Evolutionary conservation across 768 basidiomycete genomes (phyloP).

Genomic region (Tricholoma saponaceum): DNA sequence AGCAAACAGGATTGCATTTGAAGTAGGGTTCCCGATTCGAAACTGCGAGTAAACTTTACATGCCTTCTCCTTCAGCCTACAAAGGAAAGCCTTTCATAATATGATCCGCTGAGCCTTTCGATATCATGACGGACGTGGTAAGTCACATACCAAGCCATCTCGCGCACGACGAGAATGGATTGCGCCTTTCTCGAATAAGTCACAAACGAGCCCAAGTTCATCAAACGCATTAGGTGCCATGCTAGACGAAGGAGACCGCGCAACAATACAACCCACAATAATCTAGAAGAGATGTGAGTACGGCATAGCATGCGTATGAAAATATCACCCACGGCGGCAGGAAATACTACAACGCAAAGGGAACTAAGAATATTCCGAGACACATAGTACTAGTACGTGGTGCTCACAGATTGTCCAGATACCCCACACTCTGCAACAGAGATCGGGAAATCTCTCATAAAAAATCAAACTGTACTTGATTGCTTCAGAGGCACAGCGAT

Average conservation of each 20-base stretch:
- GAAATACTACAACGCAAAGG: conserved; percentile 30
- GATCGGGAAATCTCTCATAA: conserved; percentile 54
- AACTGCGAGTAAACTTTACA: conserved; percentile 50
- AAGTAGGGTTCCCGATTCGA: conserved; percentile 33
- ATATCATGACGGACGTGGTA: neutral
- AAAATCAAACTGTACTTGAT: conserved; percentile 51
- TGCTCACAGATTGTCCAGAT: conserved; percentile 56
- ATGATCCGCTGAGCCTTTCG: neutral
- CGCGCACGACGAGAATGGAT: conserved; percentile 51
- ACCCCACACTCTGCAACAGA: conserved; percentile 61
- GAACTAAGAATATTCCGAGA: conserved; percentile 2
- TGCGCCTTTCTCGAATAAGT: conserved; percentile 60
- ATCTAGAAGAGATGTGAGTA: conserved; percentile 35
- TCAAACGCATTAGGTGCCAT: conserved; percentile 66
- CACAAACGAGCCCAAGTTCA: conserved; percentile 61
- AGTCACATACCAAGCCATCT: conserved; percentile 45
- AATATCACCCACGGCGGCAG: conserved; percentile 36
- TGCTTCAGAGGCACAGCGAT: conserved; percentile 62
- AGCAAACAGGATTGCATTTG: conserved; percentile 34
- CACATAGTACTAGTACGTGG: conserved; percentile 16
- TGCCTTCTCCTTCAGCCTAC: conserved; percentile 47
- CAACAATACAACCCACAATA: conserved; percentile 62
- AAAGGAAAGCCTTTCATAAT: conserved; percentile 41
- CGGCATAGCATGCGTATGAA: neutral
- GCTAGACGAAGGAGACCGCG: conserved; percentile 58